Base-by-base conservation (phyloP, 495 filamentous ascomycete species). In the Neurospora tetraspora region DNA sequence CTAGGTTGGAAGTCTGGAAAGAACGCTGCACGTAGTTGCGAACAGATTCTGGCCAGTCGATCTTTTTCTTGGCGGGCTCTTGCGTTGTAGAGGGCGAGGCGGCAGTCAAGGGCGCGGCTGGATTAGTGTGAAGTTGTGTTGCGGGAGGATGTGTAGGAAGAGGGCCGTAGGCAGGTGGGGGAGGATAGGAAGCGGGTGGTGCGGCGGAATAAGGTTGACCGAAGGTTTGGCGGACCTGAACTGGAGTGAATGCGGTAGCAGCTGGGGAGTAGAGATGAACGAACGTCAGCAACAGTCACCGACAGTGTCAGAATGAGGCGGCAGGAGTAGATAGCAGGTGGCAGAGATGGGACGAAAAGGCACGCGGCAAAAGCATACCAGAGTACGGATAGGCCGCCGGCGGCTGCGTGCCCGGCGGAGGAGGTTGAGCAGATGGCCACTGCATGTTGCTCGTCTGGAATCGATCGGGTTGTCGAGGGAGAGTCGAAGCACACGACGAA, bases 11-110 rank as follows among this genome's bases (percentile, higher is more conserved):
- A 8, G 88, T 86, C 11, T 90, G 91, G 80, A 98, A 97, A 23
- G 92, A 90, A 70, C 94, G 89, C 77, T 93, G 91, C 16, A 97
- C 94, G 77, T 97, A 98, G 69, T 84, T 79, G 68, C 93, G 92
- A 59, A 98, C 92, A 5, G 88, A 86, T 31, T 89, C 83, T 10
- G 93, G 89, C 89, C 91, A 97, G 76, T 91, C 87, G 77, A 91
- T 88, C 80, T 91, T 92, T 78, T 84, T 85, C 77, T 84, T 84
- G 40, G 82, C 78, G 10, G 79, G 71, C 53, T 82, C 79, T 73
- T 78, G 74, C 39, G 78, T 65, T 23, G 75, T 71, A 36, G 71
- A 69, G 2, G 76, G 27, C 10, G 76, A 71, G n/a, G 74, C 42
- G 2, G 74, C 27, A 34, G 74, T 74, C 39, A 76, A 73, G 36